phyloP scores from a whole-genome alignment of 352 stramenopile species.

The Halophytophthora polymorphica region DNA sequence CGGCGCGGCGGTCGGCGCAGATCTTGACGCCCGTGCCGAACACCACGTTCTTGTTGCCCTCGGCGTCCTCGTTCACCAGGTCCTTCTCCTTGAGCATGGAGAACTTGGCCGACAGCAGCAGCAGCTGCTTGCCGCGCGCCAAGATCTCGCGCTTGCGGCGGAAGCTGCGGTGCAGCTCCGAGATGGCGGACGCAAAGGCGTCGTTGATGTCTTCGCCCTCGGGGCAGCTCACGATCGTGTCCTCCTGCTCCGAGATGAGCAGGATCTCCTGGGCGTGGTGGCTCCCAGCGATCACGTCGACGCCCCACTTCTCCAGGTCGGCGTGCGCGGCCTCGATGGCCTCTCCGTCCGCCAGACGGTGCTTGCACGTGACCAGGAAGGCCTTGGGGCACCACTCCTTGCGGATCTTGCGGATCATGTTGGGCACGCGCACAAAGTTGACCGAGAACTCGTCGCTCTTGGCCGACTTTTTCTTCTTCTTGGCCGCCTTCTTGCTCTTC shows the following conservation, averaged over 20 bases:
- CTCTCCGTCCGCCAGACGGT: slow-evolving; percentile 62
- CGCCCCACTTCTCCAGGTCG: slow-evolving; percentile 78
- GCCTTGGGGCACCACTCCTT: slow-evolving; percentile 79
- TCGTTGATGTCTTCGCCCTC: slow-evolving; percentile 82
- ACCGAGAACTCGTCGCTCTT: slow-evolving; percentile 62
- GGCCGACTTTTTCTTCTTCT: slow-evolving; percentile 27
- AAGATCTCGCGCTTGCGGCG: slow-evolving; percentile 71
- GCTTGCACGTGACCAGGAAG: slow-evolving; percentile 79
- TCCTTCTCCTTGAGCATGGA: slow-evolving; percentile 87
- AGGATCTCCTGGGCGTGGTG: slow-evolving; percentile 68
- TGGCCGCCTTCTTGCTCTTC: slow-evolving; percentile 31
- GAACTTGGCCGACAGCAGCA: slow-evolving; percentile 84
- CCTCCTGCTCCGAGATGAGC: slow-evolving; percentile 78
- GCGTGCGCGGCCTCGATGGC: slow-evolving; percentile 65
- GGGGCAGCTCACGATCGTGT: slow-evolving; percentile 70
- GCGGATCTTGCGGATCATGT: slow-evolving; percentile 78
- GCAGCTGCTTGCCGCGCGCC: slow-evolving; percentile 68
- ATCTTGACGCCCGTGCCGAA: slow-evolving; percentile 80
- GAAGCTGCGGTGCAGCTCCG: slow-evolving; percentile 75
- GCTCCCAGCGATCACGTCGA: slow-evolving; percentile 73
- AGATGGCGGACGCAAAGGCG: slow-evolving; percentile 68
- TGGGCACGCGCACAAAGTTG: slow-evolving; percentile 77
- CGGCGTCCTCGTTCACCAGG: slow-evolving; percentile 79
- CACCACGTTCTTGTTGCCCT: slow-evolving; percentile 86
- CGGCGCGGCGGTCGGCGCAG: slow-evolving; percentile 50